A percentile compares a stretch with the other conserved stretches of the same genome.
Evolutionary conservation across 495 filamentous ascomycete species (phyloP).

Genomic region (Friedmanniomyces simplex): DNA sequence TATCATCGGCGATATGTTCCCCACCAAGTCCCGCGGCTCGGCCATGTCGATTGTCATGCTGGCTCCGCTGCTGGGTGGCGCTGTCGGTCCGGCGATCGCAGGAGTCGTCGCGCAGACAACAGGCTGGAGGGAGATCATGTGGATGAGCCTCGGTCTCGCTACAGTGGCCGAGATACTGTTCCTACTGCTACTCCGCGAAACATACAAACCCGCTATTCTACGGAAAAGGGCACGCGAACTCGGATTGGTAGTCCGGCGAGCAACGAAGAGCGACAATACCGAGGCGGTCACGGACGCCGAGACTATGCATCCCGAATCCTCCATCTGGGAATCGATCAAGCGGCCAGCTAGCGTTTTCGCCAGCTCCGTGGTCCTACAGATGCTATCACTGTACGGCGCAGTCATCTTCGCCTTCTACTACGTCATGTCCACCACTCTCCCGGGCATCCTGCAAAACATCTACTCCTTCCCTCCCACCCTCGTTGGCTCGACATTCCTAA

Average conservation of each 20-base stretch:
- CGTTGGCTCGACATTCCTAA: conserved; percentile 39
- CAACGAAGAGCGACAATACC: neutral
- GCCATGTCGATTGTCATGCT: conserved; percentile 46
- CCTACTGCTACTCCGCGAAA: conserved; percentile 22
- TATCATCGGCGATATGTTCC: conserved; percentile 50
- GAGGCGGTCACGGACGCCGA: neutral
- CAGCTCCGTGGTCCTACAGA: conserved; percentile 40
- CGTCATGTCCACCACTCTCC: conserved; percentile 41
- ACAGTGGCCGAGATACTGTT: conserved; percentile 19
- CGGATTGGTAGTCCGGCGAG: neutral
- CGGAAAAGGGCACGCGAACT: neutral
- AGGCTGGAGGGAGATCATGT: conserved; percentile 20
- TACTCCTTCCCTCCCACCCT: conserved; percentile 40
- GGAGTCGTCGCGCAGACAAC: conserved; percentile 8
- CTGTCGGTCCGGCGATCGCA: conserved; percentile 28
- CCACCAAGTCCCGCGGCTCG: conserved; percentile 39
- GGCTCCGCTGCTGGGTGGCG: conserved; percentile 46
- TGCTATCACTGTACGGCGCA: conserved; percentile 40
- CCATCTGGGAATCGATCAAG: conserved; percentile 33
- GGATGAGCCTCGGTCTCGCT: conserved; percentile 19
- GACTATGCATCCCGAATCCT: conserved; percentile 9
- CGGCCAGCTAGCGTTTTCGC: conserved; percentile 40
- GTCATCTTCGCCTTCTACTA: conserved; percentile 46
- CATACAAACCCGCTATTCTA: conserved; percentile 21
- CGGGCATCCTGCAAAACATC: conserved; percentile 38